Conservation (phyloP, 202 grass and related monocot genomes). For the Saccharum hybrid region DNA sequence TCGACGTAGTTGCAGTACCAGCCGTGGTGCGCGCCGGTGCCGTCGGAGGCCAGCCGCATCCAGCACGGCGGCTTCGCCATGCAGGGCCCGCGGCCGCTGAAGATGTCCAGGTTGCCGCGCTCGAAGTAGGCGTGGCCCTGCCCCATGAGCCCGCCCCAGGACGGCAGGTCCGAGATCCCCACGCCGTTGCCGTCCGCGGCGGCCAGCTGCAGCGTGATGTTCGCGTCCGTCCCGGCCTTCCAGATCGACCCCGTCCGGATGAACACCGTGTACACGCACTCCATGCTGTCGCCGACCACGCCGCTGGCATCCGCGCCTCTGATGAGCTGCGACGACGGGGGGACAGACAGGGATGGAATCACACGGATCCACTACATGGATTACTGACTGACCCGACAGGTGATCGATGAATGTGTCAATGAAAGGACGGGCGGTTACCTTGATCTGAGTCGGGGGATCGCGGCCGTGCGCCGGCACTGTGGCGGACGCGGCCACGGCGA, state of each 20-base stretch:
- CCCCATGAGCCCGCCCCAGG: constrained; percentile 81
- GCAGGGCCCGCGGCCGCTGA: constrained; percentile 91
- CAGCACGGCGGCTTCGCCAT: constrained; percentile 57
- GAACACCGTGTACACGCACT: constrained; percentile 96
- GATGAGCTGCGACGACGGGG: constrained; percentile 40
- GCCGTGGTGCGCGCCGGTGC: constrained; percentile 72
- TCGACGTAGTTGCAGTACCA: constrained; percentile 99
- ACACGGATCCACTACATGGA: not conserved
- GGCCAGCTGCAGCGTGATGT: constrained; percentile 65
- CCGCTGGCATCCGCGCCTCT: constrained; percentile 22
- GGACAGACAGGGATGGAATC: not conserved
- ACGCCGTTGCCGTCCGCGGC: constrained; percentile 61
- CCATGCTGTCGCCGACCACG: constrained; percentile 31
- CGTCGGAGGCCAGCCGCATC: constrained; percentile 70
- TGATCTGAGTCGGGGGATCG: constrained; percentile 46
- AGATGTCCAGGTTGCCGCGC: constrained; percentile 93
- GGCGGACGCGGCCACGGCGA: constrained; percentile 49
- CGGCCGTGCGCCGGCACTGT: constrained; percentile 34
- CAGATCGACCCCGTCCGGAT: constrained; percentile 91
- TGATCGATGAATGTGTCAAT: not conserved
- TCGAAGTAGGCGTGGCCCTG: constrained; percentile 81
- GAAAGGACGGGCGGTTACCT: constrained; percentile 43
- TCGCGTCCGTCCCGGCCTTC: constrained; percentile 75
- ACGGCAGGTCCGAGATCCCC: constrained; percentile 66
- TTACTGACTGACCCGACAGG: not conserved